Evolutionary conservation across 805 yeast species (phyloP), one percentile per base, ranked within the genome.

Genomic region (Candida sithepensis): DNA sequence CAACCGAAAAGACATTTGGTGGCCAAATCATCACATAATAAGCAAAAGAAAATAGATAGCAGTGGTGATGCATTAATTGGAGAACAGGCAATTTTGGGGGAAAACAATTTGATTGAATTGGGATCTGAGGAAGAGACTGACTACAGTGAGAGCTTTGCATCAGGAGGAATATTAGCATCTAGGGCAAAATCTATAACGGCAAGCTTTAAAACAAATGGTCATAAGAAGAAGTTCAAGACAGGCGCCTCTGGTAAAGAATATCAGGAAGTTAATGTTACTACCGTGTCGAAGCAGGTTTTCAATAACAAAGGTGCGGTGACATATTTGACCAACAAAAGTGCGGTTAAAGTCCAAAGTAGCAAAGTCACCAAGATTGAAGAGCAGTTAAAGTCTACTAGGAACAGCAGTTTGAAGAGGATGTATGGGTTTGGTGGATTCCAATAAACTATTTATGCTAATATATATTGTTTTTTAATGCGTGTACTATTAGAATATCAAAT

Each of bases 1-100:
- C 75, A 24, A 78, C 79, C 56, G 81, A 73, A 59, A 72, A 75
- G 85, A 52, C 75, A 84, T 41, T 76, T 75, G 46, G 60, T 79
- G 58, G 18, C 46, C 3, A 32, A 30, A 19, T 13, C 21, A 28
- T 23, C 19, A 10, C n/a, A n/a, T n/a, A 19, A 16, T 7, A 43
- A 36, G 9, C 14, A 20, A 20, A 30, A 30, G 26, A 41, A 30
- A 10, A 8, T 23, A 9, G 12, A 18, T 6, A 20, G 16, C 19
- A 19, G 18, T 38, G 10, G 23, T 13, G 40, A 41, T 5, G 13
- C 39, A 20, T 5, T 21, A 1, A 20, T 24, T 10, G 22, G 13
- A 10, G n/a, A n/a, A n/a, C n/a, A n/a, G n/a, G n/a, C 43, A 10
- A 30, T 14, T 20, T 21, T 20, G 47, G 12, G 36, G 38, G 21